Evolutionary conservation across 495 filamentous ascomycete species (phyloP).

Genomic region (Durotheca rogersii): DNA sequence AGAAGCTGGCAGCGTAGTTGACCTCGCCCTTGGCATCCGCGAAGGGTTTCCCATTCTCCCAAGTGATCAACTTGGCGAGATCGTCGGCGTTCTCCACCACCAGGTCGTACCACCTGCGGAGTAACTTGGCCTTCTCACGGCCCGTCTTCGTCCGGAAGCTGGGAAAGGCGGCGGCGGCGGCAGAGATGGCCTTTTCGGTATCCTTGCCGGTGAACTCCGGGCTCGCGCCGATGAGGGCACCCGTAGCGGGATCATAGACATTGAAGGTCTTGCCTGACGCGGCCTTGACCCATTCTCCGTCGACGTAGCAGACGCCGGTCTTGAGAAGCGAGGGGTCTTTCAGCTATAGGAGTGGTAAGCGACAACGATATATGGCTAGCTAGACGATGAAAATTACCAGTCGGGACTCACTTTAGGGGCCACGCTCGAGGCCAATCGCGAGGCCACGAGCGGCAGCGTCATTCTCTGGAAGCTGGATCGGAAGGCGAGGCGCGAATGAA

Average conservation of each 20-base stretch:
- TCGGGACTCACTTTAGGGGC: slow-evolving; percentile 41
- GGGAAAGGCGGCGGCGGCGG: slow-evolving; percentile 72
- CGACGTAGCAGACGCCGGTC: slow-evolving; percentile 74
- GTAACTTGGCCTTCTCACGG: slow-evolving; percentile 77
- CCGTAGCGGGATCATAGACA: slow-evolving; percentile 77
- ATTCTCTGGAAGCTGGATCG: slow-evolving; percentile 41
- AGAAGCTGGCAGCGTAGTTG: slow-evolving; percentile 72
- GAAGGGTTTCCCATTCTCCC: slow-evolving; percentile 75
- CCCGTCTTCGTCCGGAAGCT: slow-evolving; percentile 72
- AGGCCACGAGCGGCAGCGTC: slow-evolving; percentile 36
- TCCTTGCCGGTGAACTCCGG: slow-evolving; percentile 79
- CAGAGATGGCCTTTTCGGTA: slow-evolving; percentile 73
- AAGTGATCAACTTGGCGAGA: slow-evolving; percentile 84
- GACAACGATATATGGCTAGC: no score
- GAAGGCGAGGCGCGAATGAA: slow-evolving; percentile 32
- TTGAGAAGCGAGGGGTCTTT: slow-evolving; percentile 83
- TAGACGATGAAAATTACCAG: background rate
- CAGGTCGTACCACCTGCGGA: slow-evolving; percentile 88
- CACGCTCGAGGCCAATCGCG: slow-evolving; percentile 47
- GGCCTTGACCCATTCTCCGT: slow-evolving; percentile 79
- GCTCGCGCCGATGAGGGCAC: slow-evolving; percentile 74
- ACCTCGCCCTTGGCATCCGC: slow-evolving; percentile 74
- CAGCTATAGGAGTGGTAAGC: slow-evolving; percentile 55
- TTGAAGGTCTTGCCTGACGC: slow-evolving; percentile 78
- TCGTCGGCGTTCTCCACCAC: slow-evolving; percentile 87